Evolutionary conservation across 352 stramenopile species (phyloP), one percentile per base, ranked within the genome.

Genomic region (Phytophthora idaei): DNA sequence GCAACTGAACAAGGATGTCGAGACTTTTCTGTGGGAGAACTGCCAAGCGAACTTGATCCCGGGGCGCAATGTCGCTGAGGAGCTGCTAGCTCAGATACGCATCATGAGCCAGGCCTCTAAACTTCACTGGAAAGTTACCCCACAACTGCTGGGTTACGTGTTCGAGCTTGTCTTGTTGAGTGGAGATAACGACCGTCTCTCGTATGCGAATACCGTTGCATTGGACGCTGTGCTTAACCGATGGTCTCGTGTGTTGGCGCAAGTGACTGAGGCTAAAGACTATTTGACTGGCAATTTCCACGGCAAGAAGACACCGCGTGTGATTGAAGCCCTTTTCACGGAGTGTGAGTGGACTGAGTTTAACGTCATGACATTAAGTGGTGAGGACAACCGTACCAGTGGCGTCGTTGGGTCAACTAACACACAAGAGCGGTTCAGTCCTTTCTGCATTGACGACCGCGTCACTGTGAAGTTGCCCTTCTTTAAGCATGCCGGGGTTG

Each of bases 281-380:
- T 83, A 90, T 46, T 57, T 90, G 21, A 76, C 82, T 32, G 84
- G 81, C 0, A 76, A 87, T 50, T 59, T 90, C 1, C 80, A 90
- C 48, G 84, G 84, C 11, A 74, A 80, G 21, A 73, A 89, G 27
- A 92, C 81, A 1, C 81, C 84, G 11, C 66, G 76, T n/a, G 54
- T 92, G 8, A 80, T 92, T 21, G 63, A 76, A 27, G 48, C 65
- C 3, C 73, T 92, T 5, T 85, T 89, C 29, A 80, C 70, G 2
- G 73, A 87, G 31, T 92, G 84, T 37, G 77, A 92, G 34, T 92
- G 84, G 84, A 89, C 73, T 7, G 84, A 80, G 5, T 85, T 87
- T 29, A 80, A 90, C 41, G 73, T 81, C 14, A 65, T 56, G 7
- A 62, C 61, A 6, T 17, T 75, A 3, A 62, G 34, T 14, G 31